These are phyloP conservation scores for Yarrowia porcina DNA, from an alignment of 805 yeast genomes.

Conservation along the genomic window DNA sequence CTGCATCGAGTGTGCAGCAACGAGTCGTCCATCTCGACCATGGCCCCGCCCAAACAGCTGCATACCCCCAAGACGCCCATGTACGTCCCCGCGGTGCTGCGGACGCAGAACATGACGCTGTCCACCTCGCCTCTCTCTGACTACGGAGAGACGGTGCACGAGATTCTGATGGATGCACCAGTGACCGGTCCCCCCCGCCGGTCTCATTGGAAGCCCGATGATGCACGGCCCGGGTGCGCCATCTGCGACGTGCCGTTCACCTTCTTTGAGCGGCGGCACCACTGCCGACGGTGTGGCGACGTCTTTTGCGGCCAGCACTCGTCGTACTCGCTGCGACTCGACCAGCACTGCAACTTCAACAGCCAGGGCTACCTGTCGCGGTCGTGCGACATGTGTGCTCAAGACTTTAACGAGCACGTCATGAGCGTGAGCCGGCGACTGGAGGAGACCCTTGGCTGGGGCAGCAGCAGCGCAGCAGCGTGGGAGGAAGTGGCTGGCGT, in stretches of 20 bases:
- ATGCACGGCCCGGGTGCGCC: conserved; percentile 58
- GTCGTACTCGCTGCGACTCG: conserved; percentile 57
- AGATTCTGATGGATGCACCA: conserved; percentile 26
- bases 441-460: conserved; percentile 20
- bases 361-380: conserved; percentile 64
- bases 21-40: conserved; percentile 28
- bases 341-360: conserved; percentile 48
- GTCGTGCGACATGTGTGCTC: conserved; percentile 66
- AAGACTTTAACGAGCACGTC: conserved; percentile 50
- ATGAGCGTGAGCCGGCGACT: conserved; percentile 39
- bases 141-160: conserved; percentile 29
- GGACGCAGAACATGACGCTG: conserved; percentile 42
- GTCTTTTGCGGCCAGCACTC: conserved; percentile 69
- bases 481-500: conserved; percentile 31
- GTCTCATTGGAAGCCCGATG: conserved; percentile 58
- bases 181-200: conserved; percentile 37
- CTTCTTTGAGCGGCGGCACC: conserved; percentile 75
- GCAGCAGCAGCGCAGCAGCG: conserved; percentile 27
- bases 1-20: conserved; percentile 16
- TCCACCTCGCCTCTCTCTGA: conserved; percentile 31
- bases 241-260: conserved; percentile 69
- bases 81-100: conserved; percentile 85
- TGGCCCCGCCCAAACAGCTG: conserved; percentile 56
- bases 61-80: conserved; percentile 80
- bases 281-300: conserved; percentile 82